Evolutionary conservation across 2,329 filamentous ascomycete genomes (phyloP), one percentile per base, ranked within the genome.

Genomic region (Alternaria atra): DNA sequence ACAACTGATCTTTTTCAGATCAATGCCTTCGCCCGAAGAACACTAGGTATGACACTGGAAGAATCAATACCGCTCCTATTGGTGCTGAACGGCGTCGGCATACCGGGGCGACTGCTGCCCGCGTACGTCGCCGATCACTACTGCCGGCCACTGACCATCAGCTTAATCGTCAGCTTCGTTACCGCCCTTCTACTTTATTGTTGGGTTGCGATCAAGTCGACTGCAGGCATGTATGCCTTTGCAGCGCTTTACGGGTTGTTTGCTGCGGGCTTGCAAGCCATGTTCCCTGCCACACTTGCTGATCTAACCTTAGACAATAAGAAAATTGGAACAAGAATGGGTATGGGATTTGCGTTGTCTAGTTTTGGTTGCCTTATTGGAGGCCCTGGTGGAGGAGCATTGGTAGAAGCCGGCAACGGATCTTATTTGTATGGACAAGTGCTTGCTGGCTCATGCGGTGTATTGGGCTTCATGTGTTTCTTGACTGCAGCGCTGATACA

Each of bases 61-160:
- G 59, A 65, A 35, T 60, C 64, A 4, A 63, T 69, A 78, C 53
- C 86, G 25, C 73, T 86, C 5, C 75, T 84, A 2, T 82, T 86
- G 47, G 79, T 86, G 51, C 53, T 70, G 20, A 70, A 69, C 69
- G 83, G 81, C 1, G 80, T 82, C 0, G 83, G 83, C 0, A 76
- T 85, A 7, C 76, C 83, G 7, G 85, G 85, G 0, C 80, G 85
- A 6, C 74, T 86, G 1, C 68, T 84, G 0, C 84, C 83, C 0
- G 80, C 81, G 4, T 76, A 82, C 7, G 60, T 85, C 5, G 82
- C 82, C 0, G 79, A 81, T 51, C 72, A 69, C 29, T 71, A 63
- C 48, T 59, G 82, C 37, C 83, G 83, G 1, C 73, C 80, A 2
- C 64, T 84, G 13, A 79, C 83, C 55, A 77, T 79, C 1, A 78